Base-by-base conservation (phyloP, 2,329 filamentous ascomycete species). In the Scedosporium apiospermum region DNA sequence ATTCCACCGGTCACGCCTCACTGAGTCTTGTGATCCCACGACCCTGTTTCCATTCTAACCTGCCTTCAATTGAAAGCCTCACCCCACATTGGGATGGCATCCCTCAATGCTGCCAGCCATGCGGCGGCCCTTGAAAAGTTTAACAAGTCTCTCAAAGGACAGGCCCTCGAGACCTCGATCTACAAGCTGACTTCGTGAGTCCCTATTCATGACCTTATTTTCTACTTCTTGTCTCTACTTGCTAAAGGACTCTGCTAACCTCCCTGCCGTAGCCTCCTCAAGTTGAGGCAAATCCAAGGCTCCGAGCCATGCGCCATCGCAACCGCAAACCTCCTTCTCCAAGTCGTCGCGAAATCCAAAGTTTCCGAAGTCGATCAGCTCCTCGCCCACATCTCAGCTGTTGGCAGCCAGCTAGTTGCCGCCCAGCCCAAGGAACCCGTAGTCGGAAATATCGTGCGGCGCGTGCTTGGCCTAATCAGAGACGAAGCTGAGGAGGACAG, bases 401-500 rank as follows among this genome's bases (percentile, higher is more conserved):
- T 93, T 26, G 95, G 95, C 63, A 83, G 86, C 68, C 85, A 87
- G 62, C 81, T 99, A 53, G 87, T 89, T 42, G 85, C 88, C 62
- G 93, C 95, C 6, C 91, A 96, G 69, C 93, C 93, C 16, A 85
- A 89, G 65, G 95, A 98, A 77, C 88, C 96, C 68, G 91, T 92
- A 4, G 91, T 97, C 55, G 93, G 92, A 61, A 99, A 99, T 71
- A 93, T 99, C 68, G 91, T 97, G 57, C 87, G 93, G 65, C 87
- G 95, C 65, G 90, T 98, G 2, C 79, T 99, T 44, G 90, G 92
- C 53, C 82, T 99, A 66, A 95, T 99, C 66, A 87, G 95, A 60
- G 93, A 97, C 71, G 93, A 98, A 70, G 89, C 90, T 46, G 88
- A 90, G 68, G 91, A 96, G 69, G 88, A 91, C 68, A 80, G 88